Percentiles rank a stretch among this genome's conserved stretches.
These are phyloP conservation scores for Scedosporium aurantiacum DNA, from an alignment of 2,329 filamentous ascomycete species.

Conservation along the genomic window DNA sequence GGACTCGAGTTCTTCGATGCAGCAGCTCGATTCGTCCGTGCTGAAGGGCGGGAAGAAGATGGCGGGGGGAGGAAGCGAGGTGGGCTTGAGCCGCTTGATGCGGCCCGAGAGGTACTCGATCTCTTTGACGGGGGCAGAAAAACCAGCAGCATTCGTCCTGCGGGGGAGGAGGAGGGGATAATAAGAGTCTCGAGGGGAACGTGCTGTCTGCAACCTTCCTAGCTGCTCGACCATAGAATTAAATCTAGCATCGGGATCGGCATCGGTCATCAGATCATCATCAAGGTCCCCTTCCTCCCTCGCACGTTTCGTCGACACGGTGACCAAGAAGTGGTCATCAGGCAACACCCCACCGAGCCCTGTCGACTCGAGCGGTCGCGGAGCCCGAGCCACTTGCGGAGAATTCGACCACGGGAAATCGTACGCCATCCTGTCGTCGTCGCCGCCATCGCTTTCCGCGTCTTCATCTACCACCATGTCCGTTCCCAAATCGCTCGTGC, in stretches of 20 bases:
- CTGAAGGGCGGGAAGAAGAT: conserved; percentile 40
- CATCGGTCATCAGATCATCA: not conserved
- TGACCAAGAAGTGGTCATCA: conserved; percentile 52
- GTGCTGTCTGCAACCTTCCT: not conserved
- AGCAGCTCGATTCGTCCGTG: conserved; percentile 24
- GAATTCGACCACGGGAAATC: conserved; percentile 36
- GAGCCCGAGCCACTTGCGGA: conserved; percentile 25
- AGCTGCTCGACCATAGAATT: not conserved
- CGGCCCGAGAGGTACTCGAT: conserved; percentile 35
- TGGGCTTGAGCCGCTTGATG: conserved; percentile 32
- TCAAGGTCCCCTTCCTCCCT: conserved; percentile 15
- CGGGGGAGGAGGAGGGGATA: not conserved
- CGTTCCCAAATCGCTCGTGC: not conserved
- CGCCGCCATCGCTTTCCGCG: conserved; percentile 23
- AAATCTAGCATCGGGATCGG: not conserved
- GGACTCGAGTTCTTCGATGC: conserved; percentile 17
- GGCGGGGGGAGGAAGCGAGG: conserved; percentile 39
- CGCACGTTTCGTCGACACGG: conserved; percentile 38
- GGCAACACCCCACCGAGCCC: conserved; percentile 49
- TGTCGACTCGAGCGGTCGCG: conserved; percentile 37
- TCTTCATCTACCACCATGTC: not conserved
- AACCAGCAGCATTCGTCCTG: conserved; percentile 12
- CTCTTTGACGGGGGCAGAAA: conserved; percentile 16
- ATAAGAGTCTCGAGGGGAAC: not conserved
- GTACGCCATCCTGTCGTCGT: conserved; percentile 28